Conservation (phyloP, 805 yeast genomes). For the Kodamaea hsintzibuensis region DNA sequence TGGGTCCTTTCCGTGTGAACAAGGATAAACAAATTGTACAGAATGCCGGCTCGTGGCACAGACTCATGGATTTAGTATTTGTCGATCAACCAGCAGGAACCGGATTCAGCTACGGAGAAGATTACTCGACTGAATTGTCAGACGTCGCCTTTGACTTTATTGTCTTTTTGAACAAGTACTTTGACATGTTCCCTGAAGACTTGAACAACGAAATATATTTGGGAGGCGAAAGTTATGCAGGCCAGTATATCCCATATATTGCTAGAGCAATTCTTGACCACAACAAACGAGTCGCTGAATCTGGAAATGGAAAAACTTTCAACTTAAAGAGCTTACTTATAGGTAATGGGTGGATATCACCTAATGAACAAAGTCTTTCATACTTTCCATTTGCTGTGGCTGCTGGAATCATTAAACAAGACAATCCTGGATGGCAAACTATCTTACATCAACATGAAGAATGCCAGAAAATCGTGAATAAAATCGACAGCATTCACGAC, state of each 20-base stretch:
- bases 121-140: slow-evolving; percentile 53
- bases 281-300: slow-evolving; percentile 27
- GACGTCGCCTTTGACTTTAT: slow-evolving; percentile 65
- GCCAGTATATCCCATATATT: slow-evolving; percentile 91
- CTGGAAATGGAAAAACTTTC: neutral
- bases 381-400: slow-evolving; percentile 70
- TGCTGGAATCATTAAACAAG: slow-evolving; percentile 51
- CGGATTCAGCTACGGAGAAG: slow-evolving; percentile 72
- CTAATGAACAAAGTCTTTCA: slow-evolving; percentile 78
- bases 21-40: slow-evolving; percentile 41
- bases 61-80: slow-evolving; percentile 73
- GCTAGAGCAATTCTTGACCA: slow-evolving; percentile 60
- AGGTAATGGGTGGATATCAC: slow-evolving; percentile 96
- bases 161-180: slow-evolving; percentile 65
- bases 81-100: slow-evolving; percentile 96
- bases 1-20: slow-evolving; percentile 80
- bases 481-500: slow-evolving; percentile 19
- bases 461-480: slow-evolving; percentile 57
- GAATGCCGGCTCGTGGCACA: slow-evolving; percentile 83
- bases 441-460: slow-evolving; percentile 53
- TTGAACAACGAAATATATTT: slow-evolving; percentile 60
- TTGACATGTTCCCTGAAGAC: slow-evolving; percentile 73
- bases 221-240: slow-evolving; percentile 97
- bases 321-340: slow-evolving; percentile 65
- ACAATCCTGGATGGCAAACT: slow-evolving; percentile 38